These are phyloP conservation scores for grape (Vitis vinifera) DNA, from an alignment of 164 flowering plant species.

Conservation along the genomic window ASM3070453v1 NC_081810.1:8609001-8609500, in stretches of 20 bases:
- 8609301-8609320: conserved; percentile 1
- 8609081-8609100: conserved; percentile 7
- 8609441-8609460: too few relatives aligned
- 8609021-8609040: conserved; percentile 9
- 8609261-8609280: conserved; percentile 4
- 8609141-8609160: conserved; percentile 46
- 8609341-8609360: background rate
- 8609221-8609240: conserved; percentile 33
- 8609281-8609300: background rate
- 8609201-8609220: conserved; percentile 49
- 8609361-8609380: too few relatives aligned
- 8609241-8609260: background rate
- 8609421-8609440: too few relatives aligned
- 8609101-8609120: conserved; percentile 11
- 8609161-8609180: conserved; percentile 26
- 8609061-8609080: conserved; percentile 12
- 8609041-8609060: conserved; percentile 17
- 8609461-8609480: too few relatives aligned
- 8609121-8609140: conserved; percentile 52
- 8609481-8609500: too few relatives aligned
- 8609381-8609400: too few relatives aligned
- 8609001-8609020: conserved; percentile 16
- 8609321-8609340: background rate
- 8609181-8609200: conserved; percentile 66
- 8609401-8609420: too few relatives aligned